phyloP scores from a whole-genome alignment of 2,329 filamentous ascomycete genomes.

The Lomentospora prolificans region DNA sequence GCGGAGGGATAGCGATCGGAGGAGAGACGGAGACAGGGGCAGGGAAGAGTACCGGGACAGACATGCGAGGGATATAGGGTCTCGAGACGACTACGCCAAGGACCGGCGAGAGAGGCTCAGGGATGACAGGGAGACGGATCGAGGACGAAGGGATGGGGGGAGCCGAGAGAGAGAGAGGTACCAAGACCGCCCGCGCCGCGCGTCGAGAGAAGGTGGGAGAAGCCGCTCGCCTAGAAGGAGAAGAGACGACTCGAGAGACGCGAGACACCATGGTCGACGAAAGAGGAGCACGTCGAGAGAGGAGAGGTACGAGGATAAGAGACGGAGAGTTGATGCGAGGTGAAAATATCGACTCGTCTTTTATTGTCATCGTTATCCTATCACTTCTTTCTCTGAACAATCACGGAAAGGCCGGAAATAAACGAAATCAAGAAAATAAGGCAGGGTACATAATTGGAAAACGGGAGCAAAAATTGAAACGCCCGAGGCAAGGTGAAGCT shows the following conservation, averaged over 20 bases:
- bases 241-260: not conserved
- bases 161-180: not conserved
- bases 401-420: too few relatives aligned
- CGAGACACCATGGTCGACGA: slow-evolving; percentile 31
- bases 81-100: too few relatives aligned
- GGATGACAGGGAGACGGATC: slow-evolving; percentile 18
- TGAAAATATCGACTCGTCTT: not conserved
- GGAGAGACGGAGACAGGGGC: slow-evolving; percentile 18
- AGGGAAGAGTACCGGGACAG: not conserved
- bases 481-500: too few relatives aligned
- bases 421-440: too few relatives aligned
- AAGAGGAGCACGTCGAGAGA: slow-evolving; percentile 50
- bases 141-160: slow-evolving; percentile 12
- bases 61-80: too few relatives aligned
- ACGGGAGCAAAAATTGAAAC: too few relatives aligned
- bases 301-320: slow-evolving; percentile 50
- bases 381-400: too few relatives aligned
- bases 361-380: too few relatives aligned
- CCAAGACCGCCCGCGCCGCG: slow-evolving; percentile 1
- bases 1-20: slow-evolving; percentile 19
- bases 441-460: too few relatives aligned
- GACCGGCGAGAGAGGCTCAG: too few relatives aligned
- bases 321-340: slow-evolving; percentile 38
- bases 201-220: not conserved
- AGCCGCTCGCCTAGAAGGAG: slow-evolving; percentile 37